A percentile compares a stretch with the other conserved stretches of the same genome.
These are phyloP conservation scores for Coprinopsis strossmayeri DNA, from an alignment of 768 basidiomycete species.

Conservation along the genomic window DNA sequence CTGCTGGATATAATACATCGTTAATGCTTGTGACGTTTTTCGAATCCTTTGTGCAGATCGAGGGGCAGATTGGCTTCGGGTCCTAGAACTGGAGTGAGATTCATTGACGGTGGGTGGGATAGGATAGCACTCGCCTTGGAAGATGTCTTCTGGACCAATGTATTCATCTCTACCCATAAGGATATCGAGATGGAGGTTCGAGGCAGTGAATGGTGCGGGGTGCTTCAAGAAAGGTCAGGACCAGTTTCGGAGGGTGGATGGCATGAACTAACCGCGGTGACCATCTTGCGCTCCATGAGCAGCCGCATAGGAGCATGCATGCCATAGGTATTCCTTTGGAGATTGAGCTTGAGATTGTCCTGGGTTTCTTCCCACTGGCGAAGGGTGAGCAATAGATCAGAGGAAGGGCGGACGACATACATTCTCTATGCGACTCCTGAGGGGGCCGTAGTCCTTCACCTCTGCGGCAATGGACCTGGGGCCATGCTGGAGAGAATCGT, in stretches of 20 bases:
- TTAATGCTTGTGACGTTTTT: constrained; percentile 38
- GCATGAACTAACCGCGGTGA: constrained; percentile 45
- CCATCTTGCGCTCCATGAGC: constrained; percentile 92
- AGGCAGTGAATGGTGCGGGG: constrained; percentile 58
- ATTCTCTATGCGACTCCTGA: constrained; percentile 71
- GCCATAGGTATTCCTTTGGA: constrained; percentile 81
- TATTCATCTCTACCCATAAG: constrained; percentile 88
- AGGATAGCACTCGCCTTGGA: constrained; percentile 49
- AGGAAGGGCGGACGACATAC: constrained; percentile 34
- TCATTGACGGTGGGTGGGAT: constrained; percentile 5
- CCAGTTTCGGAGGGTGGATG: neutral
- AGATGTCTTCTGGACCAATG: constrained; percentile 73
- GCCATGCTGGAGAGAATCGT: constrained; percentile 85
- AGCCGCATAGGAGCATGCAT: constrained; percentile 84
- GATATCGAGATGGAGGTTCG: constrained; percentile 88
- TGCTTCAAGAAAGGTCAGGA: neutral
- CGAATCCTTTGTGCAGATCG: constrained; percentile 63
- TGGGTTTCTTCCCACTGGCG: constrained; percentile 91
- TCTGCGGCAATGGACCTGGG: constrained; percentile 76
- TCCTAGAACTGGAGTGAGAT: constrained; percentile 30
- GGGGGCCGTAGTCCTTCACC: constrained; percentile 48
- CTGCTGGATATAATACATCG: constrained; percentile 7
- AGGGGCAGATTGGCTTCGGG: constrained; percentile 42
- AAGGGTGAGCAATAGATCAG: constrained; percentile 1
- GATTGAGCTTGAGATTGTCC: constrained; percentile 75